phyloP scores from a whole-genome alignment of 805 yeast species.

The Ogataea angusta region DNA sequence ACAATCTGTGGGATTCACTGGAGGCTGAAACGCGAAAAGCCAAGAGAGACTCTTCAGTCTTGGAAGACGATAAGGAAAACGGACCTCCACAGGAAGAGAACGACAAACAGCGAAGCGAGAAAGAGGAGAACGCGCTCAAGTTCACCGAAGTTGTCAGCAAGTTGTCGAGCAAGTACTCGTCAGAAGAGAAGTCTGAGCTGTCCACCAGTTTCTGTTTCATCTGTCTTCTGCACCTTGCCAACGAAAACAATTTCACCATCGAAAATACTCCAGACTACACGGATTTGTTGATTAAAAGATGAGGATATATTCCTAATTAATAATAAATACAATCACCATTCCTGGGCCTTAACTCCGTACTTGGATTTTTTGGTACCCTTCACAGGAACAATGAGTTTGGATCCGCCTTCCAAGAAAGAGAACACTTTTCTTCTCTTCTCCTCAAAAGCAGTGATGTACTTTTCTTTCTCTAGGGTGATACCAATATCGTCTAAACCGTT shows the following conservation, averaged over 20 bases:
- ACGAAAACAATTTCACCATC: conserved; percentile 44
- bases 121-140: conserved; percentile 17
- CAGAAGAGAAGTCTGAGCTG: conserved; percentile 38
- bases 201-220: conserved; percentile 51
- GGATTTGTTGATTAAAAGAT: conserved; percentile 35
- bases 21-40: conserved; percentile 22
- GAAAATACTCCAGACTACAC: conserved; percentile 34
- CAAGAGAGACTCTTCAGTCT: conserved; percentile 32
- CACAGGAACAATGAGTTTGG: conserved; percentile 60
- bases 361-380: conserved; percentile 65
- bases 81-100: conserved; percentile 2
- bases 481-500: conserved; percentile 98
- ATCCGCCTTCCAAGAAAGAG: conserved; percentile 92
- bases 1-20: conserved; percentile 43
- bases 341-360: conserved; percentile 67
- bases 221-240: conserved; percentile 47
- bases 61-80: conserved; percentile 20
- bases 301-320: conserved; percentile 2
- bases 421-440: conserved; percentile 69
- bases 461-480: conserved; percentile 86
- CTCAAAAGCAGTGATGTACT: conserved; percentile 71
- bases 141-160: conserved; percentile 36
- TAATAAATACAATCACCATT: conserved; percentile 49
- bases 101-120: conserved; percentile 3
- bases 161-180: conserved; percentile 36